A percentile compares a stretch with the other conserved stretches of the same genome.
phyloP scores from a whole-genome alignment of 177 flowering plant species.

The Tripterygium wilfordii region DNA sequence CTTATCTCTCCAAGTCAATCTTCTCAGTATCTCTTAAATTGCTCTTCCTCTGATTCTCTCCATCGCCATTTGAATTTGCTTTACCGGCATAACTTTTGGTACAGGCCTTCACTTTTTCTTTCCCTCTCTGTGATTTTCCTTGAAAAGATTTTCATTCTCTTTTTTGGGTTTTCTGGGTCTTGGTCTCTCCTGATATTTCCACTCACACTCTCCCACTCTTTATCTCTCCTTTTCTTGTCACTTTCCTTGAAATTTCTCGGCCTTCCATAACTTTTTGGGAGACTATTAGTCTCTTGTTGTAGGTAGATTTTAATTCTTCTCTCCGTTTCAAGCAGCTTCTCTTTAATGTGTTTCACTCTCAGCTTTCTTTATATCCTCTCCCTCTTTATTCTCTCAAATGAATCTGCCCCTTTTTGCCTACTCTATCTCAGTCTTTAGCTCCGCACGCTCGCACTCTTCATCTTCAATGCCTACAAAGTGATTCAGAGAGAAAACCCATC shows the following conservation, averaged over 20 bases:
- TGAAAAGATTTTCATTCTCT: constrained; percentile 21
- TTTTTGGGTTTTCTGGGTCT: constrained; percentile 2
- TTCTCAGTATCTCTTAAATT: constrained; percentile 1
- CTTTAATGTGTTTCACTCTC: constrained; percentile 20
- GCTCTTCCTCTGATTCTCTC: background rate
- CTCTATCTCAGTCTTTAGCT: constrained; percentile 4
- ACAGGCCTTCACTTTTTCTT: too few species aligned
- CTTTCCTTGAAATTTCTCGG: constrained; percentile 29
- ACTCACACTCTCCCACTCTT: background rate
- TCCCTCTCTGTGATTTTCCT: constrained; percentile 1
- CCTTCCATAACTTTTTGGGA: constrained; percentile 10
- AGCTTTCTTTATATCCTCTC: constrained; percentile 2
- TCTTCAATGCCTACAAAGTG: constrained; percentile 21
- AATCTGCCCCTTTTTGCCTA: constrained; percentile 13
- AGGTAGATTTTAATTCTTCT: constrained; percentile 13
- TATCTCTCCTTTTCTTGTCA: constrained; percentile 4
- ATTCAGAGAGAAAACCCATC: constrained; percentile 18
- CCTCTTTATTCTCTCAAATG: constrained; percentile 19
- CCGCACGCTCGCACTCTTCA: constrained; percentile 5
- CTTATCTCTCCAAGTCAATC: background rate
- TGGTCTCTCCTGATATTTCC: background rate
- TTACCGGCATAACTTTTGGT: too few species aligned
- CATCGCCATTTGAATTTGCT: too few species aligned
- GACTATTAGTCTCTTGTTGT: background rate
- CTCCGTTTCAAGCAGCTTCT: constrained; percentile 33